Conservation (phyloP, 495 filamentous ascomycete genomes). For the Aspergillus homomorphus region DNA sequence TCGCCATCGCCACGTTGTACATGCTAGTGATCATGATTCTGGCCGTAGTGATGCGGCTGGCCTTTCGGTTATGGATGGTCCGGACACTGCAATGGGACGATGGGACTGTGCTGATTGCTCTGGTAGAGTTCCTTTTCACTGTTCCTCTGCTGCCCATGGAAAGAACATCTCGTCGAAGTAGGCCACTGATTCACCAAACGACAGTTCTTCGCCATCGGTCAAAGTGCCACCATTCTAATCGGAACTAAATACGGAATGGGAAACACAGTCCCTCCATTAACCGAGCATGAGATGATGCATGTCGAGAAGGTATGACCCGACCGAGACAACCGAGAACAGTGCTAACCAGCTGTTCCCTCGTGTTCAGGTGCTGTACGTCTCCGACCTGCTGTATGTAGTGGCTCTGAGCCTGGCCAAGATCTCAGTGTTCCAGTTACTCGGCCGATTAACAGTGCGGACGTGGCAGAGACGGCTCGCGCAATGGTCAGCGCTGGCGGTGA, state of each 20-base stretch:
- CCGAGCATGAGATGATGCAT: neutral
- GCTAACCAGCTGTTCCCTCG: neutral
- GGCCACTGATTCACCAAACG: neutral
- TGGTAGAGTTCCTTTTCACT: neutral
- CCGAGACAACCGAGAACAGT: neutral
- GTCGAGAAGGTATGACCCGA: neutral
- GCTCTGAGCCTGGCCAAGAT: neutral
- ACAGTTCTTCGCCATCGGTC: neutral
- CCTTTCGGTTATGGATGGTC: neutral
- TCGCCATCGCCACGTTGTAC: neutral
- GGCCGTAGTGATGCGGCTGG: neutral
- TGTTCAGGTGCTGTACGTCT: neutral
- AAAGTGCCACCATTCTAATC: neutral
- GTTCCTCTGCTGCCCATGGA: neutral
- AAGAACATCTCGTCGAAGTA: neutral
- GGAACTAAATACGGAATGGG: neutral
- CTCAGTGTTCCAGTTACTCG: neutral
- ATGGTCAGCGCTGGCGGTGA: neutral
- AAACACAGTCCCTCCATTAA: neutral
- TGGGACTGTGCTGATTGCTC: neutral
- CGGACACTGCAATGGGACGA: constrained; percentile 2
- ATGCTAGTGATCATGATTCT: neutral
- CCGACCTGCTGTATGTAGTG: neutral
- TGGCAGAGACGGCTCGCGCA: neutral
- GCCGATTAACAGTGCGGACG: neutral